These are phyloP conservation scores for Sarocladium strictum DNA, from an alignment of 2,329 filamentous ascomycete genomes.

Conservation along the genomic window DNA sequence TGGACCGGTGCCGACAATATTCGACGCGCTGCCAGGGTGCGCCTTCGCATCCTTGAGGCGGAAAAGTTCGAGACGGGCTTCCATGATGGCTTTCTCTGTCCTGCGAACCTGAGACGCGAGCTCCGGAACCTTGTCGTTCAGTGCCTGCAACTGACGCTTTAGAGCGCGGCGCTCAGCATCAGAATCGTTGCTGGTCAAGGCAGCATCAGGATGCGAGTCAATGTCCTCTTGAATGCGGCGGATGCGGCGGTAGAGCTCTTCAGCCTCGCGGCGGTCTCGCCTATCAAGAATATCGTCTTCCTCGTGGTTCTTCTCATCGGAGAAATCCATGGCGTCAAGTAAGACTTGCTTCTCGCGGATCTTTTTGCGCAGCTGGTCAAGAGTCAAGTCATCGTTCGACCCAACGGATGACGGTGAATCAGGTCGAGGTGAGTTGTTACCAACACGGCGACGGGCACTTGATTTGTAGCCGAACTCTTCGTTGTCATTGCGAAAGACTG, in stretches of 20 bases:
- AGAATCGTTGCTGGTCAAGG: constrained; percentile 67
- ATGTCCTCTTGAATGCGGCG: constrained; percentile 91
- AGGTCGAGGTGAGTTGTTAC: constrained; percentile 75
- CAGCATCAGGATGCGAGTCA: constrained; percentile 74
- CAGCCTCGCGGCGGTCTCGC: constrained; percentile 83
- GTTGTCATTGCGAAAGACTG: constrained; percentile 94
- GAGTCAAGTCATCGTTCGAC: constrained; percentile 72
- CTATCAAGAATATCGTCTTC: constrained; percentile 90
- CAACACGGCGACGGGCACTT: constrained; percentile 81
- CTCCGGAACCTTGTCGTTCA: constrained; percentile 86
- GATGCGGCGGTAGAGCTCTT: constrained; percentile 90
- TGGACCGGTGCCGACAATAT: constrained; percentile 87
- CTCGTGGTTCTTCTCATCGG: constrained; percentile 82
- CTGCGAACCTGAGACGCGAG: constrained; percentile 87
- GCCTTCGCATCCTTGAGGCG: constrained; percentile 89
- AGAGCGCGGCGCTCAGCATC: constrained; percentile 82
- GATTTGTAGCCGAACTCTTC: constrained; percentile 89
- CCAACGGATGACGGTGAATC: constrained; percentile 66
- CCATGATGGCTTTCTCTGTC: constrained; percentile 87
- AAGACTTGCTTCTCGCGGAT: constrained; percentile 92
- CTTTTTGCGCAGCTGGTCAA: constrained; percentile 88
- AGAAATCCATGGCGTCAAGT: constrained; percentile 92
- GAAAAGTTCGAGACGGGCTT: constrained; percentile 88
- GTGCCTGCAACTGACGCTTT: constrained; percentile 80
- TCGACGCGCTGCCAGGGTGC: constrained; percentile 71